Evolutionary conservation across 345 rosid genomes (phyloP).

Genomic region (Carallia brachiata): DNA sequence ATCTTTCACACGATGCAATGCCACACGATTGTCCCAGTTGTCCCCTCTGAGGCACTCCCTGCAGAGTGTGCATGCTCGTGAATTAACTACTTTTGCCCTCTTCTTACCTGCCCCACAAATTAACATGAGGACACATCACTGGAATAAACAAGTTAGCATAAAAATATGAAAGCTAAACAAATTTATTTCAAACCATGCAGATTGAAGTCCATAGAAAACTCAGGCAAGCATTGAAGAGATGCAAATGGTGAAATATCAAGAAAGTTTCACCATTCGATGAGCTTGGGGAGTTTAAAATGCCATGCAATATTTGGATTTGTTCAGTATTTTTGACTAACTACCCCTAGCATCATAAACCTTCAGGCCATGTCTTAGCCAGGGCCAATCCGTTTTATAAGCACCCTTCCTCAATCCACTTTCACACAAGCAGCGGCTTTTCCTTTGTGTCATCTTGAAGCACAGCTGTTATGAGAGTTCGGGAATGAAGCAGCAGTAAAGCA

Average conservation of each 20-base stretch:
- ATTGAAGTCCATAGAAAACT: too few species aligned
- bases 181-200: too few species aligned
- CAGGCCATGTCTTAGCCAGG: neutral
- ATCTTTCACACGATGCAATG: constrained; percentile 62
- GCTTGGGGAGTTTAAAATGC: too few species aligned
- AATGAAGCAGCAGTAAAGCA: too few species aligned
- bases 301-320: neutral
- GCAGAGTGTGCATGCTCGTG: constrained; percentile 84
- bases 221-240: too few species aligned
- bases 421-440: neutral
- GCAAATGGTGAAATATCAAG: too few species aligned
- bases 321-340: neutral
- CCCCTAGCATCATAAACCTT: too few species aligned
- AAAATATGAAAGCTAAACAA: neutral
- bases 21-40: constrained; percentile 58
- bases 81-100: constrained; percentile 73
- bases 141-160: neutral
- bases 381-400: neutral
- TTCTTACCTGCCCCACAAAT: constrained; percentile 50
- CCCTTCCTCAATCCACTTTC: neutral
- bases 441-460: neutral
- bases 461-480: neutral
- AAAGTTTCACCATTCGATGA: too few species aligned
- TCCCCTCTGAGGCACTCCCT: constrained; percentile 77
- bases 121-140: constrained; percentile 3